phyloP scores from a whole-genome alignment of 441 rosid genomes.

The Pelargonium australe region DNA sequence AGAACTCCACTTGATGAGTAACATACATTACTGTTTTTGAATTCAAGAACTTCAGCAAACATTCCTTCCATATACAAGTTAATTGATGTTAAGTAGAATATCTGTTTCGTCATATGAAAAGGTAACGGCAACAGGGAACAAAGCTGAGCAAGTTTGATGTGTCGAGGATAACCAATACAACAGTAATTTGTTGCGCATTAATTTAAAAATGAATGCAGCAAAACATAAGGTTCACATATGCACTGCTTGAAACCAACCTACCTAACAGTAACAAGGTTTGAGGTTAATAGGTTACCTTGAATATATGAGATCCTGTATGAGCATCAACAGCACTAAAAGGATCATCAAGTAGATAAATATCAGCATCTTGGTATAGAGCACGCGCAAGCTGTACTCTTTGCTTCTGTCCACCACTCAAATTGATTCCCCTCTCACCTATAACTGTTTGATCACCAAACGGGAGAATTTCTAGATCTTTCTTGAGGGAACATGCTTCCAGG shows the following conservation, averaged over 20 bases:
- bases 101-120: too few relatives aligned
- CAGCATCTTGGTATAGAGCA: conserved; percentile 74
- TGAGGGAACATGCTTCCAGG: conserved; percentile 62
- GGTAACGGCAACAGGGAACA: too few relatives aligned
- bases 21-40: conserved; percentile 53
- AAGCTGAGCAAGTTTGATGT: too few relatives aligned
- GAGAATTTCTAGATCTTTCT: conserved; percentile 65
- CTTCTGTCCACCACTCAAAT: too few relatives aligned
- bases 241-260: too few relatives aligned
- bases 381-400: conserved; percentile 83
- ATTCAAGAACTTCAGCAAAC: conserved; percentile 42
- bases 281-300: conserved; percentile 37
- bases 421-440: conserved; percentile 83
- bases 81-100: too few relatives aligned
- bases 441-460: conserved; percentile 73
- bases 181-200: too few relatives aligned
- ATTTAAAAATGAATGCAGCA: too few relatives aligned
- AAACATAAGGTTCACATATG: too few relatives aligned
- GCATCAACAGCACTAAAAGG: conserved; percentile 93
- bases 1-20: conserved; percentile 66
- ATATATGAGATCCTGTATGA: conserved; percentile 79
- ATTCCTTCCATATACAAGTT: conserved; percentile 33
- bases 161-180: too few relatives aligned
- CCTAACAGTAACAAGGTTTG: too few relatives aligned
- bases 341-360: conserved; percentile 73